These are phyloP conservation scores for Aspergillus carlsbadensis DNA, from an alignment of 495 filamentous ascomycete species.

Conservation along the genomic window DNA sequence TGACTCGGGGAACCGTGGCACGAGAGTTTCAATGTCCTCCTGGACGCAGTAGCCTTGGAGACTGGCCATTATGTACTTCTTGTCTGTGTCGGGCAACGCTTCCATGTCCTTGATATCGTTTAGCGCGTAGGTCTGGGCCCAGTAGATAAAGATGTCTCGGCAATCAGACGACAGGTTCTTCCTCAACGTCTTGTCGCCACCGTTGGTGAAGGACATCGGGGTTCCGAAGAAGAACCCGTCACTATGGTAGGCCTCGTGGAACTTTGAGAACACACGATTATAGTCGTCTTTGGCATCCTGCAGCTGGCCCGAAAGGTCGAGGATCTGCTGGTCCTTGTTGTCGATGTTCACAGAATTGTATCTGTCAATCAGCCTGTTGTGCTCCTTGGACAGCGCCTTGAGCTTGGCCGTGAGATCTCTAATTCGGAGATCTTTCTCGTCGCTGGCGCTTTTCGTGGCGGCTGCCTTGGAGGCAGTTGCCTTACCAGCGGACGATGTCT, in stretches of 20 bases:
- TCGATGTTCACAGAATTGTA: too few relatives aligned
- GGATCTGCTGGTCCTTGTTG: neutral
- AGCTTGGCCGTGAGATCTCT: too few relatives aligned
- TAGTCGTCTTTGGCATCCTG: neutral
- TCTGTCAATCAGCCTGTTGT: too few relatives aligned
- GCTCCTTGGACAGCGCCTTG: too few relatives aligned
- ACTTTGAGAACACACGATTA: neutral
- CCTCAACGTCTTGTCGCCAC: neutral
- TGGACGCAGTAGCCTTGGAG: neutral
- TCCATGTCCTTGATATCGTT: neutral
- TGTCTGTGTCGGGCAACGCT: neutral
- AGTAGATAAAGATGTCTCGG: neutral
- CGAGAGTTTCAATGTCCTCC: neutral
- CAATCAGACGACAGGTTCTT: neutral
- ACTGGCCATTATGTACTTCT: neutral
- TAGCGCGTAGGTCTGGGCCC: neutral
- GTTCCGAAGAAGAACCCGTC: neutral
- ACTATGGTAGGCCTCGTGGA: neutral
- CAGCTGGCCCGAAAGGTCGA: neutral
- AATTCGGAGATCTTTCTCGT: too few relatives aligned
- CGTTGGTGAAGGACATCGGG: neutral
- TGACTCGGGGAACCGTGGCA: neutral
- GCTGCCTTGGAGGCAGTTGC: too few relatives aligned
- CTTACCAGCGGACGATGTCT: too few relatives aligned
- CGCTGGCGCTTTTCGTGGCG: too few relatives aligned